phyloP scores from a whole-genome alignment of 164 flowering plant genomes.

The Macadamia integrifolia region DNA sequence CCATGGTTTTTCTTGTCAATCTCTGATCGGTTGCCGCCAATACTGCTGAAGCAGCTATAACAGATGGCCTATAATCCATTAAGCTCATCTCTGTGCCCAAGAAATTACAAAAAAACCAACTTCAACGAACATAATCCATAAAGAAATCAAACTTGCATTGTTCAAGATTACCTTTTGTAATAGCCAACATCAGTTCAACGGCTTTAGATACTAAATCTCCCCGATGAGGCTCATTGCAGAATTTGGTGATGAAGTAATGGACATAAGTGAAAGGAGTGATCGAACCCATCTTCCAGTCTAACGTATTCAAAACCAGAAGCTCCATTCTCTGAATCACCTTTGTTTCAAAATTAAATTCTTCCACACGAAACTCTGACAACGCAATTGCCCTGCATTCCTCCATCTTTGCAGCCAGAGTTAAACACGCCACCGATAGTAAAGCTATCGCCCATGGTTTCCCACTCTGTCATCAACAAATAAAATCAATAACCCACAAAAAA shows the following conservation, averaged over 20 bases:
- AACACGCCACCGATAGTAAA: slow-evolving; percentile 60
- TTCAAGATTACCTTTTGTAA: slow-evolving; percentile 37
- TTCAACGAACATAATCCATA: not conserved
- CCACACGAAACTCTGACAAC: slow-evolving; percentile 34
- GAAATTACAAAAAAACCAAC: slow-evolving; percentile 3
- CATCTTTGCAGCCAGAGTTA: slow-evolving; percentile 68
- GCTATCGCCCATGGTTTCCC: slow-evolving; percentile 52
- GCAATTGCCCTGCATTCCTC: slow-evolving; percentile 47
- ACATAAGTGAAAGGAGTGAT: slow-evolving; percentile 64
- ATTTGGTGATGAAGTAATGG: slow-evolving; percentile 39
- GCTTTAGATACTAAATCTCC: slow-evolving; percentile 17
- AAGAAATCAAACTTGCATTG: not conserved
- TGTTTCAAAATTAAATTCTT: slow-evolving; percentile 38
- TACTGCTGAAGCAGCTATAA: slow-evolving; percentile 63
- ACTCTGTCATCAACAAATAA: slow-evolving; percentile 19
- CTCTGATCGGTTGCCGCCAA: slow-evolving; percentile 35
- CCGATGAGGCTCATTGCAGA: slow-evolving; percentile 24
- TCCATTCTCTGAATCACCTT: slow-evolving; percentile 60
- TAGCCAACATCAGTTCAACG: slow-evolving; percentile 32
- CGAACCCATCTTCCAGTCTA: slow-evolving; percentile 64
- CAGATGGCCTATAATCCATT: slow-evolving; percentile 49
- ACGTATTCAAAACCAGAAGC: slow-evolving; percentile 49
- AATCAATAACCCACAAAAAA: not conserved
- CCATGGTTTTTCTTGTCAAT: slow-evolving; percentile 40
- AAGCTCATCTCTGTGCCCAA: slow-evolving; percentile 36